phyloP scores from a whole-genome alignment of 495 filamentous ascomycete genomes.

The Aspergillus funiculosus region DNA sequence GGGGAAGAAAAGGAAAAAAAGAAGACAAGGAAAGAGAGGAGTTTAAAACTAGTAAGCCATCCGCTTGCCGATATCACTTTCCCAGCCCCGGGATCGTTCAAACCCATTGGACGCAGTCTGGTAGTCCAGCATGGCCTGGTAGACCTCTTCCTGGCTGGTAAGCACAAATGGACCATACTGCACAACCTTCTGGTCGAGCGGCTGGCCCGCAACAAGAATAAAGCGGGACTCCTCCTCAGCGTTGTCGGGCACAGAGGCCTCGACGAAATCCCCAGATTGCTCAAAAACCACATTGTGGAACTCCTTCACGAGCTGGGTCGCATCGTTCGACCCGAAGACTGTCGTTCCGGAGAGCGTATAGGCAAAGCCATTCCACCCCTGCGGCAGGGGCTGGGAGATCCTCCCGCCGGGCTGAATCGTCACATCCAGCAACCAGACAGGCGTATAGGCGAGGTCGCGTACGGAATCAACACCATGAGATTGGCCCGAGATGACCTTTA shows the following conservation, averaged over 20 bases:
- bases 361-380: slow-evolving; percentile 86
- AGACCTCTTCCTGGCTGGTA: slow-evolving; percentile 75
- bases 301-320: slow-evolving; percentile 53
- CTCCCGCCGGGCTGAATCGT: slow-evolving; percentile 73
- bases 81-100: slow-evolving; percentile 76
- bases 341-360: slow-evolving; percentile 71
- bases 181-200: slow-evolving; percentile 85
- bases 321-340: slow-evolving; percentile 56
- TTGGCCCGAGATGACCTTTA: slow-evolving; percentile 88
- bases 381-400: slow-evolving; percentile 65
- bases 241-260: slow-evolving; percentile 60
- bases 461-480: slow-evolving; percentile 78
- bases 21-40: not conserved
- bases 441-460: slow-evolving; percentile 87
- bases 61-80: slow-evolving; percentile 90
- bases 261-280: slow-evolving; percentile 65
- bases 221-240: slow-evolving; percentile 64
- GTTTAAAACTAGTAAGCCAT: slow-evolving; percentile 44
- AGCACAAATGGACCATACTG: slow-evolving; percentile 97
- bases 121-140: slow-evolving; percentile 86
- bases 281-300: slow-evolving; percentile 92
- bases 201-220: slow-evolving; percentile 77
- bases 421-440: slow-evolving; percentile 88
- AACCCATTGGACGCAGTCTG: slow-evolving; percentile 83
- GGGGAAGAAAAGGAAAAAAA: not conserved